Evolutionary conservation across 257 asterid species (phyloP).

Genomic region (Solanum boliviense): DNA sequence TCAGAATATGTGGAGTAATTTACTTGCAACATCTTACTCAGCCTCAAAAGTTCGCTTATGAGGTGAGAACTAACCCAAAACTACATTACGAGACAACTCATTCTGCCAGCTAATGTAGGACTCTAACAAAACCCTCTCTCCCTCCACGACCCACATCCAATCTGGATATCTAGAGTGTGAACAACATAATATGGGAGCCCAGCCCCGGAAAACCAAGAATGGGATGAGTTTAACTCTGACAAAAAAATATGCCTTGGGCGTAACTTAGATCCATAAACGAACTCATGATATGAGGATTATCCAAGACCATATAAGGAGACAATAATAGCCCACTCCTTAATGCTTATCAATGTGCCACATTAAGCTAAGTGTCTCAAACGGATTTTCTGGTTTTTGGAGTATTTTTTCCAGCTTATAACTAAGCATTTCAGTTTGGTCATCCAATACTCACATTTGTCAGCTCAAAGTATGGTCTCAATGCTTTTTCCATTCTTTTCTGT

Average conservation of each 20-base stretch:
- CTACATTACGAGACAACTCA: background rate
- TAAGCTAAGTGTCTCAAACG: background rate
- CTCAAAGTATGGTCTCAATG: constrained; percentile 75
- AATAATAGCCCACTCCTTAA: background rate
- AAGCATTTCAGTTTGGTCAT: background rate
- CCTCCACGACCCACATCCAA: background rate
- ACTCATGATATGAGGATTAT: background rate
- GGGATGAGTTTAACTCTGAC: background rate
- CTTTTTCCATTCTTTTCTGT: constrained; percentile 77
- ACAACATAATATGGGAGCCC: background rate
- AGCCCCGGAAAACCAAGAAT: background rate
- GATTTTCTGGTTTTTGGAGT: background rate
- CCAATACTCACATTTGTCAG: constrained; percentile 57
- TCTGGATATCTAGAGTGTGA: background rate
- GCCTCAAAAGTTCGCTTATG: background rate
- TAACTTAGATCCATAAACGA: background rate
- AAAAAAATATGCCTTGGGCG: background rate
- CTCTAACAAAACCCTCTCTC: background rate
- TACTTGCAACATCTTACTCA: background rate
- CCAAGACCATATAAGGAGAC: background rate
- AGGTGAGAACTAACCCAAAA: background rate
- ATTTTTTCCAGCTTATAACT: background rate
- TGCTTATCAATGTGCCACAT: background rate
- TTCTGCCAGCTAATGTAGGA: background rate
- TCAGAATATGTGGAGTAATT: background rate